Evolutionary conservation across 805 yeast genomes (phyloP).

Genomic region (Zygoascus bituminiphila): DNA sequence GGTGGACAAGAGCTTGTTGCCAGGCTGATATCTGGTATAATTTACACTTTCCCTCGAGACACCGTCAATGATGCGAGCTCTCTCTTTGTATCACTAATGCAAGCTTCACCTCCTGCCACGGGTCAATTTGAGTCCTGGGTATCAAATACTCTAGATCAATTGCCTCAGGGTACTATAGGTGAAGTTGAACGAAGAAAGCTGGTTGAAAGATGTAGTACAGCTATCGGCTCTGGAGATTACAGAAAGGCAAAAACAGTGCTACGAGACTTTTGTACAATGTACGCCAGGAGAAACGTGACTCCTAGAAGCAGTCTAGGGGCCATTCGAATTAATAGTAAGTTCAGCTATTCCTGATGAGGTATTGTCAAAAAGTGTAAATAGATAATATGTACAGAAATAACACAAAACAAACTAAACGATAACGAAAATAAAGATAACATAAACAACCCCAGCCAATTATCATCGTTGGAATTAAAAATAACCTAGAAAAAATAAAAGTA

Average conservation of each 20-base stretch:
- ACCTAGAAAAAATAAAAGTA: too few species aligned
- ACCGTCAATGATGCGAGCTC: constrained; percentile 68
- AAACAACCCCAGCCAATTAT: too few species aligned
- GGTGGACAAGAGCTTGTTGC: constrained; percentile 50
- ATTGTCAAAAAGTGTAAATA: too few species aligned
- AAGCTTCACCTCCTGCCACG: constrained; percentile 29
- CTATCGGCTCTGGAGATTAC: constrained; percentile 50
- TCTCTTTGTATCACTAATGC: constrained; percentile 54
- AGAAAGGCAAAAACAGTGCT: constrained; percentile 65
- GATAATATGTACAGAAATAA: too few species aligned
- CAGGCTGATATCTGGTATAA: constrained; percentile 55
- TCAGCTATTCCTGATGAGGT: too few species aligned
- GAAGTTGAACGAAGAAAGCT: constrained; percentile 61
- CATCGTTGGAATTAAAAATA: too few species aligned
- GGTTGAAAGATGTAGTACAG: constrained; percentile 25
- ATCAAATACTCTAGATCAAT: constrained; percentile 40
- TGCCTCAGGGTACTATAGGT: constrained; percentile 59
- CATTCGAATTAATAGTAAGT: neutral
- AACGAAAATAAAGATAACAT: too few species aligned
- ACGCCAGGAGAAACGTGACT: constrained; percentile 62
- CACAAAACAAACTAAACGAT: too few species aligned
- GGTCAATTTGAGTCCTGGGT: constrained; percentile 53
- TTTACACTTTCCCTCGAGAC: constrained; percentile 63
- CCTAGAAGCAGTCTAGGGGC: constrained; percentile 26
- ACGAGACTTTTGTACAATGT: constrained; percentile 77